Base-by-base conservation (phyloP, 805 yeast genomes). In the Pichia kluyveri region DNA sequence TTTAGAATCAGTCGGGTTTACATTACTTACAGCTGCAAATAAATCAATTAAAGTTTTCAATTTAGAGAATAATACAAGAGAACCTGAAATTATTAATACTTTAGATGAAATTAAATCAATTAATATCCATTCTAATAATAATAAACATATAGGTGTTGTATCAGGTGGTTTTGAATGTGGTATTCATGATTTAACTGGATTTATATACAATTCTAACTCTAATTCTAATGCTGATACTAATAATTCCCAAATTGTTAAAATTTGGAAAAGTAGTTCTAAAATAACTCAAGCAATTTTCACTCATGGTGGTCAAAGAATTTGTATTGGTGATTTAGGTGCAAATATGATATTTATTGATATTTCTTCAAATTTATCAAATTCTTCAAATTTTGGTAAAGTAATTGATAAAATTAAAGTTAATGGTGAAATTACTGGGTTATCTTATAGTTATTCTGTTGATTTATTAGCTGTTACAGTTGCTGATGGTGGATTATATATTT, bases 251-350 rank as follows among this genome's bases (percentile, higher is more conserved):
- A 47, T 48, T 45, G 40, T 36, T 26, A 34, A 38, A 2, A n/a
- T 52, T 23, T 45, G 47, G 42, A 52, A 52, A 27, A 52, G 50
- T 41, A 41, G 49, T n/a, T 43, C 50, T 8, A 34, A 42, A 9
- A 46, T 80, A 23, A 65, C 85, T 52, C 82, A 76, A 53, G 71
- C 77, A 8, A 67, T 66, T 14, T 75, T 79, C 56, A 76, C 82
- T 23, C 85, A 83, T 54, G 77, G 75, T 44, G 88, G 84, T 0
- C 72, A 75, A 36, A 68, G 77, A 59, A 68, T 73, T 1, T 68
- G 80, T 1, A 72, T 79, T 50, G 89, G 83, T 27, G 90, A 91
- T 38, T 86, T 83, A 53, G 84, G 79, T 52, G 73, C 75, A 41
- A 79, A 79, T 47, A 62, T 84, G 40, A 67, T 69, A 2, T 58